Conservation (phyloP, 2,329 filamentous ascomycete genomes). For the Cytospora schulzeri region DNA sequence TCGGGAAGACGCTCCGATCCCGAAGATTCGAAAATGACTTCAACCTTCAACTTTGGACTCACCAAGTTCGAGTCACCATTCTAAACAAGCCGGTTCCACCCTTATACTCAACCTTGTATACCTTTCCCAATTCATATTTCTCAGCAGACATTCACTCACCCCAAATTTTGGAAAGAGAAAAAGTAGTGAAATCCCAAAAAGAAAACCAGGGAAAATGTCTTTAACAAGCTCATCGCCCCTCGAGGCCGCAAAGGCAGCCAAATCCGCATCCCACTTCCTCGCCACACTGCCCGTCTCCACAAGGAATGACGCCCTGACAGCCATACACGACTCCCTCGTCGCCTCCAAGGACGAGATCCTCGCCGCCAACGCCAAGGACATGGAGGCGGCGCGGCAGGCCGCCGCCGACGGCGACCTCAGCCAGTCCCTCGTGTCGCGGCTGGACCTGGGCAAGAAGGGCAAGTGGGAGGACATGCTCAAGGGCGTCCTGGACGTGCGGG, state of each 20-base stretch:
- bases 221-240: slow-evolving; percentile 81
- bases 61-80: background rate
- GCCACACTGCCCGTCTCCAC: slow-evolving; percentile 75
- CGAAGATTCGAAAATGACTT: slow-evolving; percentile 17
- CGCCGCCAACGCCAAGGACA: slow-evolving; percentile 81
- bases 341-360: slow-evolving; percentile 75
- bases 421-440: slow-evolving; percentile 80
- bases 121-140: background rate
- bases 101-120: background rate
- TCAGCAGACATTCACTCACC: background rate
- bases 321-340: slow-evolving; percentile 77
- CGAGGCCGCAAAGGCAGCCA: slow-evolving; percentile 77
- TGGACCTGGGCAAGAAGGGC: slow-evolving; percentile 82
- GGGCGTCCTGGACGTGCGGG: slow-evolving; percentile 86
- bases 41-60: background rate
- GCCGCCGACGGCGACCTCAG: slow-evolving; percentile 76
- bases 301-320: slow-evolving; percentile 82
- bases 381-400: slow-evolving; percentile 72
- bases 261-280: slow-evolving; percentile 78
- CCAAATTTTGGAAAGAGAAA: background rate
- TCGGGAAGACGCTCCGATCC: slow-evolving; percentile 18
- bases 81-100: background rate
- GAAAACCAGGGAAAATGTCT: slow-evolving; percentile 63
- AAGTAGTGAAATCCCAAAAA: background rate
- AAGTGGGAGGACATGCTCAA: slow-evolving; percentile 99